Percentiles rank a stretch among this genome's conserved stretches.
These are phyloP conservation scores for Aspergillus ochraceus DNA, from an alignment of 2,329 filamentous ascomycete species.

Conservation along the genomic window DNA sequence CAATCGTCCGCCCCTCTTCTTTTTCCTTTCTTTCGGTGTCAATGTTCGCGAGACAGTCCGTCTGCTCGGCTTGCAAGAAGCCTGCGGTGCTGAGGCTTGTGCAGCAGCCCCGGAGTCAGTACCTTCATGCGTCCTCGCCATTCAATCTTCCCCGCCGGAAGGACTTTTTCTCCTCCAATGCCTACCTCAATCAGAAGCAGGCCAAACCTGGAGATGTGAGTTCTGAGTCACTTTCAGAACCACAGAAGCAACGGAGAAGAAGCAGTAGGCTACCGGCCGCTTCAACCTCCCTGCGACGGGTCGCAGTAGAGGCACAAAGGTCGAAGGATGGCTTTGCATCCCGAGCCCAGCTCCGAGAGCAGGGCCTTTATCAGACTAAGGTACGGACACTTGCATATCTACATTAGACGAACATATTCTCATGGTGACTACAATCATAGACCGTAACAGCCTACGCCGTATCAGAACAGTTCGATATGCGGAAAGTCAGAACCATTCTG, in stretches of 20 bases:
- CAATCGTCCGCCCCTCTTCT: conserved; percentile 3
- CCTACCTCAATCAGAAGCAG: conserved; percentile 50
- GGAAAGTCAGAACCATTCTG: conserved; percentile 58
- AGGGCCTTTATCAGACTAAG: conserved; percentile 39
- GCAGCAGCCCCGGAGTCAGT: conserved; percentile 34
- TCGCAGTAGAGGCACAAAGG: conserved; percentile 80
- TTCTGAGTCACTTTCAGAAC: conserved; percentile 17
- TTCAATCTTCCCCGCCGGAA: conserved; percentile 51
- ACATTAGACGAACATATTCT: conserved; percentile 7
- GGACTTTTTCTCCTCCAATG: conserved; percentile 67
- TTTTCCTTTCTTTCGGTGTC: background rate
- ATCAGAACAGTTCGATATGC: conserved; percentile 66
- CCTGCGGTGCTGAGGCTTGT: conserved; percentile 23
- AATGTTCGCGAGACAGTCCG: conserved; percentile 35
- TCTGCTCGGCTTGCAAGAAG: conserved; percentile 35
- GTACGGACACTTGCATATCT: conserved; percentile 18
- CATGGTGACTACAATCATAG: conserved; percentile 28
- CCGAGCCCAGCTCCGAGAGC: conserved; percentile 42
- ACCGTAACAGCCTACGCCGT: conserved; percentile 65
- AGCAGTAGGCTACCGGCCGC: conserved; percentile 52
- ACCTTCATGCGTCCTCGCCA: conserved; percentile 34
- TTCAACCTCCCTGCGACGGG: conserved; percentile 77
- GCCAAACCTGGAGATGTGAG: conserved; percentile 16
- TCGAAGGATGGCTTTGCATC: conserved; percentile 54
- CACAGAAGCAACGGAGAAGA: conserved; percentile 49